Percentiles rank a stretch among this genome's conserved stretches.
Evolutionary conservation across 2,329 filamentous ascomycete species (phyloP).

Genomic region (Blastomyces silverae): DNA sequence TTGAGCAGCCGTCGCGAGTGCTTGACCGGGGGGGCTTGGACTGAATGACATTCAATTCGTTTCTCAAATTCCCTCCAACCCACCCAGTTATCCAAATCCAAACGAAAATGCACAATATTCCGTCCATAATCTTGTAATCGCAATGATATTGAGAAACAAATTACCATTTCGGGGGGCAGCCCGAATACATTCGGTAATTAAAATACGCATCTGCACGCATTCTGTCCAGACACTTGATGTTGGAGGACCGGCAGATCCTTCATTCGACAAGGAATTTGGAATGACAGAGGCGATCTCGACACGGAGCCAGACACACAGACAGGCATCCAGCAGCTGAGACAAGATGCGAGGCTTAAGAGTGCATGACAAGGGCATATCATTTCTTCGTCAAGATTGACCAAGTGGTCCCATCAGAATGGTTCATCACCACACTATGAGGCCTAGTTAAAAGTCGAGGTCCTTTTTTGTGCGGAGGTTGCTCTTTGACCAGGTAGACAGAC

Average conservation of each 20-base stretch:
- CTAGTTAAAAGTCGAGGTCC: background rate
- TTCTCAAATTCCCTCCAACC: background rate
- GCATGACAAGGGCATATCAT: slow-evolving; percentile 4
- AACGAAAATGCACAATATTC: background rate
- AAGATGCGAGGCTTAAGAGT: background rate
- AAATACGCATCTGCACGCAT: background rate
- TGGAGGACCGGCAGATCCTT: background rate
- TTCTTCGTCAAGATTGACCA: background rate
- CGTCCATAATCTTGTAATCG: background rate
- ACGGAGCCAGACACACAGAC: background rate
- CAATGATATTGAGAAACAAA: background rate
- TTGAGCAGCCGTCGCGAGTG: background rate
- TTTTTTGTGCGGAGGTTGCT: background rate
- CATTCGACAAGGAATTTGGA: background rate
- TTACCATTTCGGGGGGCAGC: background rate
- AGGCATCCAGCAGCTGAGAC: slow-evolving; percentile 9
- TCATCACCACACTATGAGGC: background rate
- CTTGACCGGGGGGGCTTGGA: no score
- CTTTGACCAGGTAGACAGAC: background rate
- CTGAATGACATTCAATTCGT: background rate
- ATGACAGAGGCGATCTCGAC: slow-evolving; percentile 7
- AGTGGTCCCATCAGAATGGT: slow-evolving; percentile 2
- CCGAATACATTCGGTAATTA: slow-evolving; percentile 1
- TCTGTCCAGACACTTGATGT: background rate
- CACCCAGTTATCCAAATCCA: background rate